Base-by-base conservation (phyloP, 257 asterid species). In the Nicotiana benthamiana region DNA sequence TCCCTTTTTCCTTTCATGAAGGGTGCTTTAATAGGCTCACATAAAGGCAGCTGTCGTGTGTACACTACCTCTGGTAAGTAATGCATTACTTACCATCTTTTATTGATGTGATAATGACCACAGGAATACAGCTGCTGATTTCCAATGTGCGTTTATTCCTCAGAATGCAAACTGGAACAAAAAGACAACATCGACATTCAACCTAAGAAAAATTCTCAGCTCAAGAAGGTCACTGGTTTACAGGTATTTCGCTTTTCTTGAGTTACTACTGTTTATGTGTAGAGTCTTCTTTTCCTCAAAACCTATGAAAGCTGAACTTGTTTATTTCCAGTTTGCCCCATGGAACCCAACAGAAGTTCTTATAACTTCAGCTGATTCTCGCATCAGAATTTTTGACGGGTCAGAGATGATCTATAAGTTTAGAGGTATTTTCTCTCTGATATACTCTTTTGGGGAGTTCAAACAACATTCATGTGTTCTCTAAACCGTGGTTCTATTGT, bases 311-410 rank as follows among this genome's bases (percentile, higher is more conserved):
- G 24, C 64, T 75, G 15, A 70, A 5, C 51, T 57, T 43, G 28
- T 82, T 28, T 76, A 6, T 67, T 70, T 62, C 22, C 91, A 95
- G 97, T 96, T 84, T 83, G 80, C 96, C 53, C 97, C 96, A 24
- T 83, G 85, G 84, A 90, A 87, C 84, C 88, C 92, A 36, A 79
- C 91, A 28, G 97, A 92, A 82, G 85, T 94, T 20, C 93, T 94
- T 57, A 87, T 96, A 63, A 92, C 97, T 61, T 90, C 97, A 28
- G 94, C 95, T 27, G 98, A 96, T 87, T 94, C 97, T 22, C 90
- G 97, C 18, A 88, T 94, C 65, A 96, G 97, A 20, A 88, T 92
- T 68, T 88, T 87, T 51, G 92, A 92, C 6, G 97, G 94, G 22
- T 52, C 91, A 57, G 90, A 83, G 15, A 87, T 91, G 81, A 54